Evolutionary conservation across 192 early-diverging fungal species (phyloP).

Genomic region (Mortierella antarctica): DNA sequence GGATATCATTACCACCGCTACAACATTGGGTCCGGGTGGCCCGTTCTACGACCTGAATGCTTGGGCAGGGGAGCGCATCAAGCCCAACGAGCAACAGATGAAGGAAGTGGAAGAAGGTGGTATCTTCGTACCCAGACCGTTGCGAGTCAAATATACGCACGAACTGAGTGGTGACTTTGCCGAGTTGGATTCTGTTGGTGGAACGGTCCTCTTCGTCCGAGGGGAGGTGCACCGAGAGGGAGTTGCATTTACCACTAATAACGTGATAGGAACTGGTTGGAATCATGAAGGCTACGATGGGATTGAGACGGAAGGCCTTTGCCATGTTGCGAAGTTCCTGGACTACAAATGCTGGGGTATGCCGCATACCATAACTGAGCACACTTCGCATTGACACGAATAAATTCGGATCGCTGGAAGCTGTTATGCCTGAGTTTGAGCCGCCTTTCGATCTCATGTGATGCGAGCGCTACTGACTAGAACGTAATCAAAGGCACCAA

Average conservation of each 20-base stretch:
- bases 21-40: not conserved
- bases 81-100: conserved; percentile 24
- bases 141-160: conserved; percentile 5
- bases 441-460: no score
- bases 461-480: no score
- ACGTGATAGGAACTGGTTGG: conserved; percentile 40
- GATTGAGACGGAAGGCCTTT: conserved; percentile 57
- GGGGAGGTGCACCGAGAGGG: conserved; percentile 47
- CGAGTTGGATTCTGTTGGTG: conserved; percentile 52
- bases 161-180: conserved; percentile 8
- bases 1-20: conserved; percentile 54
- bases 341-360: conserved; percentile 55
- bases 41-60: conserved; percentile 3
- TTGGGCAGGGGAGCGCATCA: conserved; percentile 13
- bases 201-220: conserved; percentile 45
- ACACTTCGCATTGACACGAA: not conserved
- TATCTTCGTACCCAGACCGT: not conserved
- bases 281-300: conserved; percentile 55
- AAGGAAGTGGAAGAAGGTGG: conserved; percentile 3
- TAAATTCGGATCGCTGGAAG: no score
- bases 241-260: conserved; percentile 38
- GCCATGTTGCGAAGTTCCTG: conserved; percentile 47
- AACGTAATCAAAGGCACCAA: no score
- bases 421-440: no score
- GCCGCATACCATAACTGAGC: conserved; percentile 31